Conservation (phyloP, 1,284 basidiomycete species). For the Cryptococcus amylolentus region DNA sequence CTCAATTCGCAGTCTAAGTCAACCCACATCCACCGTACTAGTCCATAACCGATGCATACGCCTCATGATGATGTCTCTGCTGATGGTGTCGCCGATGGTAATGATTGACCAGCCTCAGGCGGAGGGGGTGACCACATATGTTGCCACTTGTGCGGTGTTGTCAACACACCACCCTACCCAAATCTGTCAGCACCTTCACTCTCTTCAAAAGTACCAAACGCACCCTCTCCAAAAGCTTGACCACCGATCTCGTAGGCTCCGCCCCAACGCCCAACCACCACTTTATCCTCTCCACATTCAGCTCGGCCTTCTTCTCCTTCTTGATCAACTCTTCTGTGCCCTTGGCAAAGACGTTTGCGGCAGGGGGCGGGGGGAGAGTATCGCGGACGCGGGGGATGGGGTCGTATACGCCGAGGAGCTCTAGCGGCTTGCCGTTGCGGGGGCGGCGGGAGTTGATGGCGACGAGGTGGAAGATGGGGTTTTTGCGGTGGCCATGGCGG, state of each 20-base stretch:
- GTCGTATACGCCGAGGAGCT: conserved; percentile 84
- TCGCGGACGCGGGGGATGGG: conserved; percentile 54
- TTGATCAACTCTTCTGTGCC: conserved; percentile 14
- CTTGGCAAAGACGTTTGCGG: conserved; percentile 44
- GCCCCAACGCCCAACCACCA: conserved; percentile 88
- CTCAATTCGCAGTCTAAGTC: not conserved
- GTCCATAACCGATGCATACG: too few relatives aligned
- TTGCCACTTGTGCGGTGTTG: conserved; percentile 43
- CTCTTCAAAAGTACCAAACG: conserved; percentile 43
- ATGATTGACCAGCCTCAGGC: not conserved
- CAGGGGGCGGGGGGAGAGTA: conserved; percentile 20
- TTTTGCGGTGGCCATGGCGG: conserved; percentile 74
- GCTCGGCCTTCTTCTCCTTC: conserved; percentile 71
- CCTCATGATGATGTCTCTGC: too few relatives aligned
- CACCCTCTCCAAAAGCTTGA: conserved; percentile 74
- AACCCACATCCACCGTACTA: not conserved
- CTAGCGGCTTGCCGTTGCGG: conserved; percentile 84
- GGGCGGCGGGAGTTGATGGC: conserved; percentile 72
- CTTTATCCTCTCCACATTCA: conserved; percentile 83
- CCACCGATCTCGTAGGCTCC: conserved; percentile 71
- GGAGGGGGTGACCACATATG: conserved; percentile 31
- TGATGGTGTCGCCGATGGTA: too few relatives aligned
- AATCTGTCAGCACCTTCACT: not conserved
- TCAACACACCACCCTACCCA: conserved; percentile 37
- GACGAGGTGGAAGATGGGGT: conserved; percentile 78